Percentiles rank a stretch among this genome's conserved stretches.
Evolutionary conservation across 352 stramenopile species (phyloP).

Genomic region (Blastocystis sp.): DNA sequence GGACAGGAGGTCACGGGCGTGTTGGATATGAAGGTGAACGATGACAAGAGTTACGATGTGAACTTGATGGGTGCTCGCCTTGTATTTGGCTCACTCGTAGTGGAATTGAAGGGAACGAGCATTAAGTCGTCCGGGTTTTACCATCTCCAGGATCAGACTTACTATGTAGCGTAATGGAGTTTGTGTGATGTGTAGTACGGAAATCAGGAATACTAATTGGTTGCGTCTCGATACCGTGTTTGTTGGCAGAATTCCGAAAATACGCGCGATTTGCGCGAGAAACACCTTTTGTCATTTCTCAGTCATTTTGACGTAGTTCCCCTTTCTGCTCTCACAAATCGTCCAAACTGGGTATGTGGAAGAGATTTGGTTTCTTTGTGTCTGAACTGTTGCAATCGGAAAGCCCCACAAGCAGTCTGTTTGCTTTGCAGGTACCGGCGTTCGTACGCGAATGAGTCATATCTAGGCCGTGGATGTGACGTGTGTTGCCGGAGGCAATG

Average conservation of each 20-base stretch:
- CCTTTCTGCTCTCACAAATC: neutral
- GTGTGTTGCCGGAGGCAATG: neutral
- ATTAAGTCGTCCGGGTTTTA: conserved; percentile 85
- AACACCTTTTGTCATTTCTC: neutral
- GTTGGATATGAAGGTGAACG: conserved; percentile 89
- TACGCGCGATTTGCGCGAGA: neutral
- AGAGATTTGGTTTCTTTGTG: conserved; percentile 11
- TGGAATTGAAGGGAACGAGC: conserved; percentile 85
- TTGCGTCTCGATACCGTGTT: neutral
- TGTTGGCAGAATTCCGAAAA: neutral
- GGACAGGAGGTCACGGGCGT: conserved; percentile 86
- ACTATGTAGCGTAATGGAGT: conserved; percentile 79
- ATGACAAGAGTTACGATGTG: conserved; percentile 94
- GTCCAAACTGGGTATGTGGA: neutral
- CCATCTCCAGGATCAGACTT: conserved; percentile 91
- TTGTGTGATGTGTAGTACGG: conserved; percentile 46
- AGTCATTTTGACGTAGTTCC: neutral
- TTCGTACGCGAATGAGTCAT: conserved; percentile 11
- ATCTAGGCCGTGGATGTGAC: neutral
- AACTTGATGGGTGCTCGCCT: conserved; percentile 73
- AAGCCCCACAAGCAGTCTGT: neutral
- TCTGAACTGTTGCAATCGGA: neutral
- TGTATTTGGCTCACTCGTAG: conserved; percentile 75
- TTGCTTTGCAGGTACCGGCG: neutral
- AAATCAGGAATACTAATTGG: conserved; percentile 54